A percentile compares a stretch with the other conserved stretches of the same genome.
These are phyloP conservation scores for Metschnikowia lochheadii DNA, from an alignment of 805 yeast genomes.

Conservation along the genomic window DNA sequence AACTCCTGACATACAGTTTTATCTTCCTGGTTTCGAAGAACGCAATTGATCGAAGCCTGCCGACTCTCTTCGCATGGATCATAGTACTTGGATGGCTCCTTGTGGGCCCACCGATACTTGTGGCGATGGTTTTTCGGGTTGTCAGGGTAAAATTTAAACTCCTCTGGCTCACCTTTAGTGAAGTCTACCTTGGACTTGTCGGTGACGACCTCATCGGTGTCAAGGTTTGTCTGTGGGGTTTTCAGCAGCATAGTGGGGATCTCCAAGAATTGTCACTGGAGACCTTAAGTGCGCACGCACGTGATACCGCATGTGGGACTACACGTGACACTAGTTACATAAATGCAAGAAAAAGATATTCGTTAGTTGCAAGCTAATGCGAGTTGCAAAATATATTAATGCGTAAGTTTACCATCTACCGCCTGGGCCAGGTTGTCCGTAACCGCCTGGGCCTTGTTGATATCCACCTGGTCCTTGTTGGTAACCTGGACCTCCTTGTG, in stretches of 20 bases:
- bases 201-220: conserved; percentile 25
- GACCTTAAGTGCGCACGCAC: not conserved
- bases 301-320: not conserved
- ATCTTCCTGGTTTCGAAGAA: conserved; percentile 71
- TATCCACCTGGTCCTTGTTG: conserved; percentile 9
- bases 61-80: conserved; percentile 93
- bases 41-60: conserved; percentile 79
- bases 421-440: not conserved
- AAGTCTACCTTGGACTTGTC: conserved; percentile 49
- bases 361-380: no score
- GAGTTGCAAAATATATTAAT: not conserved
- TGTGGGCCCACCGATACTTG: conserved; percentile 63
- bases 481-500: conserved; percentile 11
- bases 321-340: no score
- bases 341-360: no score
- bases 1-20: conserved; percentile 66
- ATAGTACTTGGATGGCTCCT: conserved; percentile 78
- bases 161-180: conserved; percentile 48
- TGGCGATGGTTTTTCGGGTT: conserved; percentile 72
- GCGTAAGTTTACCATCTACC: conserved; percentile 9
- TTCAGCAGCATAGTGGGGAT: not conserved
- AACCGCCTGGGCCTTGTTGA: conserved; percentile 8
- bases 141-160: conserved; percentile 78
- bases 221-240: not conserved
- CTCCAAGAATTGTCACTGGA: not conserved